phyloP scores from a whole-genome alignment of 2,329 filamentous ascomycete species.

The Ophiognomonia clavigignenti-juglandacearum region DNA sequence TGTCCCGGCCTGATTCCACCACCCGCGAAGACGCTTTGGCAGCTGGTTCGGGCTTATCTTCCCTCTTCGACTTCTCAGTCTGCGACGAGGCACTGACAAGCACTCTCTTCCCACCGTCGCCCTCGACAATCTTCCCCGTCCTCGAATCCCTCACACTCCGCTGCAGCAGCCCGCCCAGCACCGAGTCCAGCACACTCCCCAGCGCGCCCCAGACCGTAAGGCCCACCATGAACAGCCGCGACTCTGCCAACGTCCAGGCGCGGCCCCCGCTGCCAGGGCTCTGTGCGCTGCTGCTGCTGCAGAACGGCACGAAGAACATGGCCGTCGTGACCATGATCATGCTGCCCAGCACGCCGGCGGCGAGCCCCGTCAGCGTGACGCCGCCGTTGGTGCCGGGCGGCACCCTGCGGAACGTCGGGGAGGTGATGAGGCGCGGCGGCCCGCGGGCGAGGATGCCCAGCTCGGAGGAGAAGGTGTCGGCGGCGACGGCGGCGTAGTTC shows the following conservation, averaged over 20 bases:
- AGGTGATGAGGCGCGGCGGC: conserved; percentile 81
- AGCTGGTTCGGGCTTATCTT: conserved; percentile 48
- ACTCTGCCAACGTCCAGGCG: conserved; percentile 45
- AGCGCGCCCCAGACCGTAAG: conserved; percentile 69
- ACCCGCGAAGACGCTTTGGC: conserved; percentile 56
- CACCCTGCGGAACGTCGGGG: conserved; percentile 67
- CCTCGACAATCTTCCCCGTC: conserved; percentile 84
- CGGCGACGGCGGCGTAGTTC: conserved; percentile 87
- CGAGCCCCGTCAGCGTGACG: conserved; percentile 70
- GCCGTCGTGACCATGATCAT: conserved; percentile 64
- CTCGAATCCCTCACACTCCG: conserved; percentile 79
- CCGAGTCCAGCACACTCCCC: conserved; percentile 81
- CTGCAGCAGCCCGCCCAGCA: conserved; percentile 81
- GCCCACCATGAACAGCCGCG: conserved; percentile 44
- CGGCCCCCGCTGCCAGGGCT: conserved; percentile 37
- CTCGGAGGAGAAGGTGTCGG: conserved; percentile 93
- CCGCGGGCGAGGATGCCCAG: conserved; percentile 80
- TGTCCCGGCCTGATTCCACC: conserved; percentile 62
- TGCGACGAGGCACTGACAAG: conserved; percentile 26
- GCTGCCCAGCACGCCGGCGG: conserved; percentile 69
- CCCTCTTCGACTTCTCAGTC: conserved; percentile 39
- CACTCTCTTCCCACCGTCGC: conserved; percentile 54
- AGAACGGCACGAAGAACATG: conserved; percentile 65
- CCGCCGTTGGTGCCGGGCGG: conserved; percentile 92
- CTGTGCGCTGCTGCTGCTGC: conserved; percentile 36